Conservation (phyloP, 2,329 filamentous ascomycete genomes). For the Elsinoe perseae region DNA sequence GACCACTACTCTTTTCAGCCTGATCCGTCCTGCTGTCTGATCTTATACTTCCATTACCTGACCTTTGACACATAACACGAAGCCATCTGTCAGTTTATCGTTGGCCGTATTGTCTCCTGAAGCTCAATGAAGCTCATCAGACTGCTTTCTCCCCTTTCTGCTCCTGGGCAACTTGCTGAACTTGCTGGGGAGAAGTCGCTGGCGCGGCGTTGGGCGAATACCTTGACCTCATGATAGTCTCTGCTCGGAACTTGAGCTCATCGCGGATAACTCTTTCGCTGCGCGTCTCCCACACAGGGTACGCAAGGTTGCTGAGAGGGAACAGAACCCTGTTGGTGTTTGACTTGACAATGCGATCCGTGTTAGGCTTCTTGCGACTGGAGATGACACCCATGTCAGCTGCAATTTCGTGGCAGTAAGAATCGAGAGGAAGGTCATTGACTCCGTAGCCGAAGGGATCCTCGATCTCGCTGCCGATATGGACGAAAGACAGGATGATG, state of each 20-base stretch:
- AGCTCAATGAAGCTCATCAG: neutral
- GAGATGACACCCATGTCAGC: slow-evolving; percentile 68
- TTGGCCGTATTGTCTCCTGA: no score
- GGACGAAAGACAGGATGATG: slow-evolving; percentile 70
- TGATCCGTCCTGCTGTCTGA: no score
- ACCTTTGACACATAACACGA: no score
- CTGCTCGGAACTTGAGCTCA: slow-evolving; percentile 29
- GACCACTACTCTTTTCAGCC: no score
- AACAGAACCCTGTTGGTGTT: slow-evolving; percentile 49
- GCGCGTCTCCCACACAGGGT: slow-evolving; percentile 31
- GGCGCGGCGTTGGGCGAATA: slow-evolving; percentile 7
- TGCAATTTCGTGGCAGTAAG: slow-evolving; percentile 67
- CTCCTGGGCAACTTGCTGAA: neutral
- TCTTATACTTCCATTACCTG: no score
- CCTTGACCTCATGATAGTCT: slow-evolving; percentile 11
- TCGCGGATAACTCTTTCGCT: slow-evolving; percentile 37
- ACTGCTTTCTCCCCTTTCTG: slow-evolving; percentile 2
- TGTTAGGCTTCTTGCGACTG: slow-evolving; percentile 46
- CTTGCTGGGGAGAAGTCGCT: slow-evolving; percentile 3
- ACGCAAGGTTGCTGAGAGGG: slow-evolving; percentile 43
- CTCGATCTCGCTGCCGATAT: slow-evolving; percentile 74
- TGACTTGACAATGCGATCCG: slow-evolving; percentile 45
- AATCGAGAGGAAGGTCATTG: slow-evolving; percentile 70
- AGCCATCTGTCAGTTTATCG: no score
- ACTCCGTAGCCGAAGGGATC: slow-evolving; percentile 79